Base-by-base conservation (phyloP, 371 early-diverging fungal genomes). In the Rhizopus stolonifer region DNA sequence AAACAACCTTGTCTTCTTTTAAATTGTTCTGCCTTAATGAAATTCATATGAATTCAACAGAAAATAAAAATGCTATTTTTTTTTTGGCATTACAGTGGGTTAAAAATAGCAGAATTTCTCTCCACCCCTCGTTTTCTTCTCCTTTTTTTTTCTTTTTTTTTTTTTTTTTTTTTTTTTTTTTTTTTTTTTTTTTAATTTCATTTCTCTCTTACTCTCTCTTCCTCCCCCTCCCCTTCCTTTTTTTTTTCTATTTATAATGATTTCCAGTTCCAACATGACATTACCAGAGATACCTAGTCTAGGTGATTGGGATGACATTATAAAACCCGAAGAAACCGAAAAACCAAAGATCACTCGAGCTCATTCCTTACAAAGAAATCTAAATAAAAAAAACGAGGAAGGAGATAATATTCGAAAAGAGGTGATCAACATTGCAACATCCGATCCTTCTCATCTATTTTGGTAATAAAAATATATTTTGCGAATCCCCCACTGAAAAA, bases 381-480 rank as follows among this genome's bases (percentile, higher is more conserved):
- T 67, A 18, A 60, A 49, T 22, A 47, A 56, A 19, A 25, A 34
- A n/a, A 19, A 44, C 4, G 52, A 53, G 29, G 47, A 53, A 24
- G 54, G 58, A 7, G 40, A 52, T 15, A n/a, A n/a, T n/a, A 21
- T 55, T 19, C 45, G 56, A 14, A 71, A 52, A 59, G 67, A 70
- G 49, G 71, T 66, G 15, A 79, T 74, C 21, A 74, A 61, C 47
- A 74, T 79, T 46, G 39, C 61, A 8, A 75, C 75, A 0, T 48
- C 67, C 22, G 67, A 79, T 60, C 69, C 73, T 44, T 74, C 75
- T 29, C 79, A 79, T 53, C 54, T 79, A 34, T 79, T 75, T 53
- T 79, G 77, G 77, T 73, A 73, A 60, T 51, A 34, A 24, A 42
- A 38, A 46, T 49, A 48, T 24, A 10, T 36, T 15, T 22, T 36